Evolutionary conservation across 352 stramenopile species (phyloP), one percentile per base, ranked within the genome.

Genomic region (Pythium phragmitis): DNA sequence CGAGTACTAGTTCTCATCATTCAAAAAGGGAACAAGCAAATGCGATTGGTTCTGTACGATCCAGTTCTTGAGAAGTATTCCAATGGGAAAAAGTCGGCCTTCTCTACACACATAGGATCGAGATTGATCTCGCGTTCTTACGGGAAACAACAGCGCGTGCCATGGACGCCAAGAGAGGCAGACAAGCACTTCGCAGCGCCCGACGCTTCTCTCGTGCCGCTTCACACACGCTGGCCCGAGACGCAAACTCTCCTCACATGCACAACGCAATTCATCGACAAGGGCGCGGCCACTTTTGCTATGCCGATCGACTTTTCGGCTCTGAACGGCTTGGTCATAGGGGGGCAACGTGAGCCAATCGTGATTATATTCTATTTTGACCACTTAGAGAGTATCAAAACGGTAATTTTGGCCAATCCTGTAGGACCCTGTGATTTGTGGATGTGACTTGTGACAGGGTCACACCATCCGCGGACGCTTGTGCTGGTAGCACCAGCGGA

Each of bases 61-160:
- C 79, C 76, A 91, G 78, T 85, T 91, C 82, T 91, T 91, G 82
- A 91, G 82, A 76, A 85, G 68, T 80, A 62, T 74, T 67, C 85
- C 85, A 75, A 65, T 73, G 55, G 56, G 23, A 50, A 30, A 52
- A 59, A 9, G 57, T 84, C 76, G 74, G 68, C 75, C 65, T 79
- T 82, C 82, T 91, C 82, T 91, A 91, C 82, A 91, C 79, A 91
- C 82, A 91, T 87, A 91, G 81, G 65, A 68, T 73, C 76, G 47
- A 54, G 60, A 70, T 55, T 77, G 56, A 48, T 88, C 17, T 91
- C 73, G 81, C 81, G 81, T 69, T 65, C 72, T 65, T 63, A 46
- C 69, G 74, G 68, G 37, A 71, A 72, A 73, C 60, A 76, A 59
- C 57, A 51, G 66, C 60, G 47, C 74, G 47, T 68, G 50, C 55